phyloP scores from a whole-genome alignment of 2,329 filamentous ascomycete genomes.

The Phaeosphaeriaceae sp. region DNA sequence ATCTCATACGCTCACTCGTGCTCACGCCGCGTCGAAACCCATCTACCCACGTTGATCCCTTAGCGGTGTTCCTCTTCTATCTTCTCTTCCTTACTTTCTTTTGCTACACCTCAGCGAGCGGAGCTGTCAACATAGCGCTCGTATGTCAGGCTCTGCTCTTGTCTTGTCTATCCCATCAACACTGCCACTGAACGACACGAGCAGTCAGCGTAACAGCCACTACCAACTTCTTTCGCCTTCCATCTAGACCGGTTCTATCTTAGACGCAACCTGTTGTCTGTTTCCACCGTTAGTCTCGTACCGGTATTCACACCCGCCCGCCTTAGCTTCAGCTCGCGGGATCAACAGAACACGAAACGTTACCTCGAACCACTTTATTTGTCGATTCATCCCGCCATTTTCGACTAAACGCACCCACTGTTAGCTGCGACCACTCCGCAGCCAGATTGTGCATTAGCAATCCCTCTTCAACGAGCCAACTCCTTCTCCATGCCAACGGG shows the following conservation, averaged over 20 bases:
- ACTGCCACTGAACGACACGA: conserved; percentile 25
- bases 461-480: conserved; percentile 10
- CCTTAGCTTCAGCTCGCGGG: conserved; percentile 20
- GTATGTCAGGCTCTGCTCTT: conserved; percentile 23
- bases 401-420: conserved; percentile 15
- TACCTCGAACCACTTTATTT: conserved; percentile 23
- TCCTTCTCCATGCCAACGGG: conserved; percentile 21
- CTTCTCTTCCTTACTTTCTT: conserved; percentile 10
- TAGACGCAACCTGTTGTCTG: conserved; percentile 28
- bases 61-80: conserved; percentile 15
- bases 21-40: conserved; percentile 19
- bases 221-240: conserved; percentile 33
- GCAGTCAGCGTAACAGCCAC: conserved; percentile 38
- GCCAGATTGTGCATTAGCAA: not conserved
- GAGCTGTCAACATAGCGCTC: conserved; percentile 15
- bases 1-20: conserved; percentile 30
- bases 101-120: conserved; percentile 14
- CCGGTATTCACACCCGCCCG: conserved; percentile 23
- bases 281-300: conserved; percentile 28
- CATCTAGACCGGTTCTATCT: conserved; percentile 26
- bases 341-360: conserved; percentile 19
- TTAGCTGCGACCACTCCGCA: conserved; percentile 18
- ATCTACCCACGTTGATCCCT: conserved; percentile 19
- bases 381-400: conserved; percentile 12
- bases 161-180: conserved; percentile 18